Conservation (phyloP, 2,329 filamentous ascomycete species). For the Botrytis medusae region DNA sequence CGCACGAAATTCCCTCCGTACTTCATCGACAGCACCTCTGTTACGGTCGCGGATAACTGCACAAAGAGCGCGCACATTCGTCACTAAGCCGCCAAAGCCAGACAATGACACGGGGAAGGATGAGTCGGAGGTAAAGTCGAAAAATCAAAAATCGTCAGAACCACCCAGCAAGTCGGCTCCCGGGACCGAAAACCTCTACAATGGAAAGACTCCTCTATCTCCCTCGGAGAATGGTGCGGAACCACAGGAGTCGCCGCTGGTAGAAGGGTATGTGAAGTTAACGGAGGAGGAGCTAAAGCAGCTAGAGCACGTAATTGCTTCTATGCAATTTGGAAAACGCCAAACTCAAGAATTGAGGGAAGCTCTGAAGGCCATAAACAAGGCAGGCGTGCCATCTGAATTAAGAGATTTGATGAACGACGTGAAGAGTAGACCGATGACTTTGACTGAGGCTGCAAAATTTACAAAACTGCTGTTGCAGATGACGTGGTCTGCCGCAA, state of each 20-base stretch:
- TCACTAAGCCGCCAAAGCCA: conserved; percentile 27
- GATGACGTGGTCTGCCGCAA: conserved; percentile 37
- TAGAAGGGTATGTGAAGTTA: conserved; percentile 43
- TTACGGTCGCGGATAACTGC: conserved; percentile 41
- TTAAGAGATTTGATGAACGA: conserved; percentile 44
- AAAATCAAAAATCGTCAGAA: conserved; percentile 41
- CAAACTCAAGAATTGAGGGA: conserved; percentile 61
- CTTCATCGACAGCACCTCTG: conserved; percentile 43
- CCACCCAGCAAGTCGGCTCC: conserved; percentile 37
- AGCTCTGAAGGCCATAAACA: conserved; percentile 61
- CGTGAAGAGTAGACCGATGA: conserved; percentile 34
- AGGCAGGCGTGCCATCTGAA: conserved; percentile 66
- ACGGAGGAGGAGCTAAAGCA: conserved; percentile 56
- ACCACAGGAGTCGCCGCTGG: conserved; percentile 35
- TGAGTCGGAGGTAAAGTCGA: conserved; percentile 32
- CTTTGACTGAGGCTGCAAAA: conserved; percentile 35
- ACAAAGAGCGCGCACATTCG: conserved; percentile 32
- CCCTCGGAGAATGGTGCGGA: conserved; percentile 29
- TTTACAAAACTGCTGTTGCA: conserved; percentile 41
- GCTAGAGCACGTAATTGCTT: conserved; percentile 56
- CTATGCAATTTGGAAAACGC: conserved; percentile 57
- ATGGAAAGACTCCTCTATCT: conserved; percentile 44
- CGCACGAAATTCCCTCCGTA: conserved; percentile 48
- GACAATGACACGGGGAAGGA: conserved; percentile 30
- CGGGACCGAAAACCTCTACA: conserved; percentile 48